Conservation (phyloP, 2,329 filamentous ascomycete genomes). For the Neonectria faginata region DNA sequence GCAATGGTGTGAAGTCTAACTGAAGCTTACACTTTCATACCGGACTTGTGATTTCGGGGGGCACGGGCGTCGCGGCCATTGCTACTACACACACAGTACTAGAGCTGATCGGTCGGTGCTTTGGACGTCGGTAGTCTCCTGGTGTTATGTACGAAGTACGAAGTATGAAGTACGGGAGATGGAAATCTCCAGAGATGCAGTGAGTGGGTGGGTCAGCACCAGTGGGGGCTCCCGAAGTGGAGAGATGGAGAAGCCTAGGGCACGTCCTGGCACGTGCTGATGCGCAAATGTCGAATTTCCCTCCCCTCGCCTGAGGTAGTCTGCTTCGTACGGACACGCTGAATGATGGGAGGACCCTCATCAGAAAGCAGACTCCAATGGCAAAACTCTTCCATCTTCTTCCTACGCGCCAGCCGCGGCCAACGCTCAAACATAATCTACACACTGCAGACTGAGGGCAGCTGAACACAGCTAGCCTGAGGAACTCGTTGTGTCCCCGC, state of each 20-base stretch:
- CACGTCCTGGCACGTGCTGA: conserved; percentile 38
- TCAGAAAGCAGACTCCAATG: neutral
- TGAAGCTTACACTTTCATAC: neutral
- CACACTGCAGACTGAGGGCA: conserved; percentile 12
- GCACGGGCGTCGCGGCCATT: conserved; percentile 11
- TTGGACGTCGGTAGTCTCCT: conserved; percentile 14
- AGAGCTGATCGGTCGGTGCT: neutral
- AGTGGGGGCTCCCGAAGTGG: conserved; percentile 18
- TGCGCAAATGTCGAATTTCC: conserved; percentile 42
- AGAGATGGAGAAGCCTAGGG: conserved; percentile 34
- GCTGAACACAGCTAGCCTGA: conserved; percentile 33
- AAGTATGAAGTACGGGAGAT: neutral
- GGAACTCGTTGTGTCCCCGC: neutral
- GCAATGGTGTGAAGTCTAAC: neutral
- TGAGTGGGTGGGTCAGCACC: conserved; percentile 4
- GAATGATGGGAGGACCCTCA: neutral
- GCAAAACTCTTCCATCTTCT: neutral
- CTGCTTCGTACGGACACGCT: neutral
- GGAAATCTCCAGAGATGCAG: neutral
- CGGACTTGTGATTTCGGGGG: conserved; percentile 1
- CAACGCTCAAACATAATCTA: conserved; percentile 1
- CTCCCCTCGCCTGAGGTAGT: neutral
- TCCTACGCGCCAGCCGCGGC: conserved; percentile 24
- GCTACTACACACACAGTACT: neutral
- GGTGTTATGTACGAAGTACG: too few species aligned